Percentiles rank a stretch among this genome's conserved stretches.
phyloP scores from a whole-genome alignment of 108 stramenopile genomes.

The Seminavis robusta region DNA sequence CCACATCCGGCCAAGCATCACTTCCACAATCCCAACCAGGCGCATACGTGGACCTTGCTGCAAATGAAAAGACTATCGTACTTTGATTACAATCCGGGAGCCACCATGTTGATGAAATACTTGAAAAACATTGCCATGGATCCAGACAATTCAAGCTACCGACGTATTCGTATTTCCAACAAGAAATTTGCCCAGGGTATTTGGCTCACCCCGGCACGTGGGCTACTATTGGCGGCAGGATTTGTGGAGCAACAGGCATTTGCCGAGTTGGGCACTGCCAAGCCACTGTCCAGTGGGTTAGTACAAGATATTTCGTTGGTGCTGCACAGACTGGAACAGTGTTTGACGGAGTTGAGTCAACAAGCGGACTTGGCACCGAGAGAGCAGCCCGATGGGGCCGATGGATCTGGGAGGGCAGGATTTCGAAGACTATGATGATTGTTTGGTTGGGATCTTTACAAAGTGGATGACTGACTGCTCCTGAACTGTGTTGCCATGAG shows the following conservation, averaged over 20 bases:
- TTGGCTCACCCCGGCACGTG: slow-evolving; percentile 62
- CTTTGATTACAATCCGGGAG: slow-evolving; percentile 17
- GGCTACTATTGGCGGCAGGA: slow-evolving; percentile 52
- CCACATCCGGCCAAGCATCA: slow-evolving; percentile 30
- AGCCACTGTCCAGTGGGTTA: slow-evolving; percentile 25
- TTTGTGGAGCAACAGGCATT: slow-evolving; percentile 54
- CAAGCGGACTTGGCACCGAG: neutral
- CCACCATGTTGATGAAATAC: slow-evolving; percentile 44
- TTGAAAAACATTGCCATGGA: slow-evolving; percentile 50
- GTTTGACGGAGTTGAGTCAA: slow-evolving; percentile 11
- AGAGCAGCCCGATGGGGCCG: slow-evolving; percentile 46
- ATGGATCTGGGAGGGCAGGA: slow-evolving; percentile 63
- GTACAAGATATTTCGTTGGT: slow-evolving; percentile 50
- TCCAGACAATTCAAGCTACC: slow-evolving; percentile 53
- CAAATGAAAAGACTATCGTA: slow-evolving; percentile 26
- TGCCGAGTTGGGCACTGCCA: slow-evolving; percentile 44
- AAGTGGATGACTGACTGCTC: too few species aligned
- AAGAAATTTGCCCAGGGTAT: slow-evolving; percentile 31
- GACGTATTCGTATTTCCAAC: slow-evolving; percentile 51
- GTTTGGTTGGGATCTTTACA: too few species aligned
- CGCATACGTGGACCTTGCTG: slow-evolving; percentile 53
- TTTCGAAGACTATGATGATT: too few species aligned
- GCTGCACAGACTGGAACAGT: slow-evolving; percentile 25
- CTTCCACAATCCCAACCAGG: slow-evolving; percentile 17
- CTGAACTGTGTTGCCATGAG: too few species aligned